These are phyloP conservation scores for Plasmodium cynomolgi DNA, from an alignment of 169 alveolate genomes.

Conservation along the genomic window DNA sequence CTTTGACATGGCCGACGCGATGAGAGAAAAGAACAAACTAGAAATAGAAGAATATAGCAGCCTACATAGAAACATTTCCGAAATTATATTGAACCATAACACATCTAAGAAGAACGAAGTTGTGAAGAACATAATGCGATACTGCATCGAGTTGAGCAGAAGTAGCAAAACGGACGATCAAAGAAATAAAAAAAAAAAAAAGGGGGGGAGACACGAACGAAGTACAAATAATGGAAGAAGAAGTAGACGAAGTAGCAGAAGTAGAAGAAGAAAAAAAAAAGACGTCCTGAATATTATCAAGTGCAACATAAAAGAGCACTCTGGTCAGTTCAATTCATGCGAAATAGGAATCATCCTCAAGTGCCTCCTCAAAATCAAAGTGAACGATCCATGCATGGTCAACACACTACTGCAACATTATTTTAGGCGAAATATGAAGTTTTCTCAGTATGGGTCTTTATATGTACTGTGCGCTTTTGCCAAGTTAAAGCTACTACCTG, in stretches of 20 bases:
- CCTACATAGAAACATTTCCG: slow-evolving; percentile 33
- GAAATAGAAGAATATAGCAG: slow-evolving; percentile 61
- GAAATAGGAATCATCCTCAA: slow-evolving; percentile 63
- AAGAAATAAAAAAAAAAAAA: background rate
- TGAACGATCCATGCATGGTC: slow-evolving; percentile 14
- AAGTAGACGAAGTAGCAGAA: background rate
- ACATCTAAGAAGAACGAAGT: slow-evolving; percentile 43
- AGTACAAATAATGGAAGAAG: background rate
- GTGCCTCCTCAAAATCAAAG: slow-evolving; percentile 54
- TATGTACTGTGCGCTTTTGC: slow-evolving; percentile 43
- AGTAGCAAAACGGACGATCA: background rate
- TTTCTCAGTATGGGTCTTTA: slow-evolving; percentile 56
- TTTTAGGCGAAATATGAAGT: slow-evolving; percentile 72
- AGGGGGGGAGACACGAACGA: background rate
- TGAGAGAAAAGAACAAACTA: slow-evolving; percentile 44
- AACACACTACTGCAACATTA: slow-evolving; percentile 28
- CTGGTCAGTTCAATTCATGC: slow-evolving; percentile 38
- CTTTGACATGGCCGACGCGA: slow-evolving; percentile 71
- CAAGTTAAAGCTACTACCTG: slow-evolving; percentile 35
- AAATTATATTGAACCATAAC: slow-evolving; percentile 40
- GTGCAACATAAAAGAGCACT: slow-evolving; percentile 24
- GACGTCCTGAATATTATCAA: slow-evolving; percentile 14
- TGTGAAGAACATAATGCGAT: slow-evolving; percentile 42
- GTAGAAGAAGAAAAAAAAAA: background rate
- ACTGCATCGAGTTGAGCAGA: slow-evolving; percentile 36